Evolutionary conservation across 2,329 filamentous ascomycete species (phyloP).

Genomic region (Exophiala phaeomuriformis): DNA sequence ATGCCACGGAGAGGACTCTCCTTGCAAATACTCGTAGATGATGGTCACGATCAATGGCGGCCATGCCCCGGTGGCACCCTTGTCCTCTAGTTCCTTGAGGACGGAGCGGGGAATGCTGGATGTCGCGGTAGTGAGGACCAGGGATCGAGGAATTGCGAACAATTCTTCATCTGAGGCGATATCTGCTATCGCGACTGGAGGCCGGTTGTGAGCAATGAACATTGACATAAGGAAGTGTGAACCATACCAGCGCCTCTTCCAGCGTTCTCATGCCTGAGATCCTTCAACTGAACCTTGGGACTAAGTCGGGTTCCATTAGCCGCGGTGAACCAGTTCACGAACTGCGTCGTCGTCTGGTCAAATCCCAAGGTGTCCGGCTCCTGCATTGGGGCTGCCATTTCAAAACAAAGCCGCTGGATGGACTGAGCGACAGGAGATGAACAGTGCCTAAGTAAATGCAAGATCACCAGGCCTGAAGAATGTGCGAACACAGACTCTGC

Average conservation of each 20-base stretch:
- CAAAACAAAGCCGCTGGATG: not conserved
- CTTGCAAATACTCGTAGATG: conserved; percentile 63
- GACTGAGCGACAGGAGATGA: conserved; percentile 6
- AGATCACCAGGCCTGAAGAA: not conserved
- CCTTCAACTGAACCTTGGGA: conserved; percentile 51
- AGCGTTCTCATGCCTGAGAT: conserved; percentile 49
- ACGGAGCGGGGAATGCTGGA: conserved; percentile 58
- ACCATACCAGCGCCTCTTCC: conserved; percentile 56
- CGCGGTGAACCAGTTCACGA: conserved; percentile 51
- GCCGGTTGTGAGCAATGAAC: conserved; percentile 7
- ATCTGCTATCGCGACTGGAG: conserved; percentile 53
- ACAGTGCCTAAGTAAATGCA: not conserved
- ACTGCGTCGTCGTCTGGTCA: conserved; percentile 43
- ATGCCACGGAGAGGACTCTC: conserved; percentile 61
- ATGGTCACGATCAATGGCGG: conserved; percentile 65
- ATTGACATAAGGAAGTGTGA: conserved; percentile 9
- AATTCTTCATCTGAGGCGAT: conserved; percentile 68
- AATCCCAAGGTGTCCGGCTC: conserved; percentile 30
- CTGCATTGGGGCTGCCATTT: conserved; percentile 1
- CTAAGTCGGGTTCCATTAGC: conserved; percentile 49
- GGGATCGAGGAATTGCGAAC: conserved; percentile 67
- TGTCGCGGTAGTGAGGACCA: conserved; percentile 65
- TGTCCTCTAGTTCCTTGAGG: conserved; percentile 45
- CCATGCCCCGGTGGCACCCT: conserved; percentile 41
- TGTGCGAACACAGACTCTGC: not conserved